phyloP scores from a whole-genome alignment of 2,329 filamentous ascomycete genomes.

The Pseudogymnoascus sp. region DNA sequence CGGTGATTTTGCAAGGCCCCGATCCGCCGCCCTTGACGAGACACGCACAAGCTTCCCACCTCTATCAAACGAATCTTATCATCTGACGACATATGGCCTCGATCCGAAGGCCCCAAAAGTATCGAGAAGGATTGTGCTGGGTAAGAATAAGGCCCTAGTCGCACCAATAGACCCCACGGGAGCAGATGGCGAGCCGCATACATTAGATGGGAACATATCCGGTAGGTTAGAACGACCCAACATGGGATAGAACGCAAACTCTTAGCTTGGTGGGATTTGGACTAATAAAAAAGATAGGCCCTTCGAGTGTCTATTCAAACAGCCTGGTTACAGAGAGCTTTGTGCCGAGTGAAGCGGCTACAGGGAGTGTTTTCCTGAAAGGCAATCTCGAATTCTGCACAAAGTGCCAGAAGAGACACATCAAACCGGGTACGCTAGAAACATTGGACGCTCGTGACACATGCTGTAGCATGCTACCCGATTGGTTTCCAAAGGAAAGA shows the following conservation, averaged over 20 bases:
- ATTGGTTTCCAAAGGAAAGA: slow-evolving; percentile 22
- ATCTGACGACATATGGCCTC: not conserved
- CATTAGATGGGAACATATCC: not conserved
- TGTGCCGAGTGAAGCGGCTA: slow-evolving; percentile 11
- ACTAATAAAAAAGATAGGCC: not conserved
- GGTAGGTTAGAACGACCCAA: not conserved
- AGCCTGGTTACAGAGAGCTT: not conserved
- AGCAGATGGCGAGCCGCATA: not conserved
- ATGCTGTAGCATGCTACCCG: slow-evolving; percentile 21
- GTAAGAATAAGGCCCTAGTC: too few species aligned
- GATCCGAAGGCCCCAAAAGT: not conserved
- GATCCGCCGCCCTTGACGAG: not conserved
- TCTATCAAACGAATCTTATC: not conserved
- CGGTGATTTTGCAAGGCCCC: not conserved
- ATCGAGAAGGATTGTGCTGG: not conserved
- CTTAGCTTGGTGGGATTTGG: not conserved
- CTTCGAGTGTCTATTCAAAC: not conserved
- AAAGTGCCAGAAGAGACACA: slow-evolving; percentile 21
- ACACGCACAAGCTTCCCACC: not conserved
- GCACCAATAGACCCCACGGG: not conserved
- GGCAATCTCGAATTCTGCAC: slow-evolving; percentile 18
- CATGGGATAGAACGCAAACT: not conserved
- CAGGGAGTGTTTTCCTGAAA: not conserved
- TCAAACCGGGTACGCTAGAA: slow-evolving; percentile 17
- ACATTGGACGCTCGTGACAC: slow-evolving; percentile 21